Base-by-base conservation (phyloP, 2,329 filamentous ascomycete genomes). In the Diaporthe aspalathi region DNA sequence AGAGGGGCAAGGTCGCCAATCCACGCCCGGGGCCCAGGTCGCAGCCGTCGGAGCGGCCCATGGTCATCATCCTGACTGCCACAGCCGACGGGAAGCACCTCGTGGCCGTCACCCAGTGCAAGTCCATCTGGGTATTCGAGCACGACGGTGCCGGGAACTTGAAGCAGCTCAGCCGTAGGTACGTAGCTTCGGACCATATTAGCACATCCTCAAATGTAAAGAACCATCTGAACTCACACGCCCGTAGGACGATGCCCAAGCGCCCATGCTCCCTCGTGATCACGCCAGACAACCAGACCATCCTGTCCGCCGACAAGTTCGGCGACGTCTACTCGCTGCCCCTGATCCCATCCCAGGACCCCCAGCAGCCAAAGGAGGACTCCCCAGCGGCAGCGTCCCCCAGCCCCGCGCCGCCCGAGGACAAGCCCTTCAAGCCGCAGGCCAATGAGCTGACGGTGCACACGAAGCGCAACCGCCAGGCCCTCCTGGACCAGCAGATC, bases 251-350 rank as follows among this genome's bases (percentile, higher is more conserved):
- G 71, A 97, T 98, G 93, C 94, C 94, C 49, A 98, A 98, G 84
- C 91, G 94, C 45, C 94, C 95, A 16, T 95, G 92, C 78, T 90
- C 93, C 45, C 84, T 98, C 71, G 84, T 87, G 66, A 82, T 98
- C 67, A 90, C 92, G 9, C 84, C 89, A 49, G 91, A 95, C 78
- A 87, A 89, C 73, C 85, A 87, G 53, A 93, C 90, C 11, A 93
- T 99, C 74, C 82, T 98, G 71, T 91, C 90, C 73, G 95, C 91
- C 67, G 96, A 99, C 84, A 99, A 99, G 81, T 98, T 98, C 78
- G 96, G 96, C 75, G 96, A 99, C 80, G 95, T 98, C 73, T 98
- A 97, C 82, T 89, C 93, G 14, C 83, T 99, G 9, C 95, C 96
- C 17, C 85, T 98, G 3, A 80, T 94, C 54, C 77, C 77, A 69